Percentiles rank a stretch among this genome's conserved stretches.
Conservation (phyloP, 495 filamentous ascomycete genomes). For the Tuber borchii region DNA sequence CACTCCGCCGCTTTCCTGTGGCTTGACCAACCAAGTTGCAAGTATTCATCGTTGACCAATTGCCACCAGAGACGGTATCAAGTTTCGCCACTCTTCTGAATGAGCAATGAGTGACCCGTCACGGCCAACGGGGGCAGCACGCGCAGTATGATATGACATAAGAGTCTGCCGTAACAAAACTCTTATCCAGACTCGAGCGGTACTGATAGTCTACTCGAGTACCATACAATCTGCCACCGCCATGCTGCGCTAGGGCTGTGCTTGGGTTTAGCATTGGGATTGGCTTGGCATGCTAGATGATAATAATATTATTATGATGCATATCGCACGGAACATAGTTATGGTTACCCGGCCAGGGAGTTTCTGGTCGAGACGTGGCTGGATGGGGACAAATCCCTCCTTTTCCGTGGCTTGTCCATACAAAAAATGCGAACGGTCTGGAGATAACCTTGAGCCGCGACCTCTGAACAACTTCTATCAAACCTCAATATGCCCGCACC, state of each 20-base stretch:
- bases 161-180: background rate
- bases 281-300: too few species aligned
- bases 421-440: background rate
- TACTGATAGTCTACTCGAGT: too few species aligned
- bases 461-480: background rate
- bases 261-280: background rate
- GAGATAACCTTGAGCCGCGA: background rate
- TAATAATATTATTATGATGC: too few species aligned
- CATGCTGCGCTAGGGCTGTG: background rate
- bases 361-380: background rate
- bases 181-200: background rate
- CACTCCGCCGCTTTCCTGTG: background rate
- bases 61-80: background rate
- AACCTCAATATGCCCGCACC: constrained; percentile 36
- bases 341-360: background rate
- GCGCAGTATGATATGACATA: background rate
- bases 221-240: too few species aligned
- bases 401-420: background rate
- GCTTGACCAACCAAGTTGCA: background rate
- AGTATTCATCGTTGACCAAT: background rate
- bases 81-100: background rate
- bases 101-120: background rate
- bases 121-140: background rate
- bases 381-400: background rate
- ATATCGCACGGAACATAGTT: background rate